Conservation (phyloP, 257 asterid species). For the Capsicum chinense region DNA sequence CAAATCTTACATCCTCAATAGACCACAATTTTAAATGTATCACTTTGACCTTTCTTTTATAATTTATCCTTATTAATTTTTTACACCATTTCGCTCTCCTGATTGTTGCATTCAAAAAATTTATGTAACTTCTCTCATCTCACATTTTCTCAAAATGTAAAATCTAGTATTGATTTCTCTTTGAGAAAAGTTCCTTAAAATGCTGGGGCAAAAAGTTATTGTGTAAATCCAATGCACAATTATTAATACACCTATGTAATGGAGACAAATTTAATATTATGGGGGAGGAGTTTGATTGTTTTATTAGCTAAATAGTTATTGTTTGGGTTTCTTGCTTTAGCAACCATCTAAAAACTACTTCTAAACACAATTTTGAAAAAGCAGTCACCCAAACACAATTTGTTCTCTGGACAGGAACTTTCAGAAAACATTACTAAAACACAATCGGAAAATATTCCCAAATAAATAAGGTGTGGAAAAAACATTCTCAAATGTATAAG, state of each 20-base stretch:
- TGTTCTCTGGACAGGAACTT: slow-evolving; percentile 9
- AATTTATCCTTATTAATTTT: background rate
- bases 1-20: background rate
- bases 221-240: background rate
- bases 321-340: background rate
- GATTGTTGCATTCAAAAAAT: background rate
- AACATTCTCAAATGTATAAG: background rate
- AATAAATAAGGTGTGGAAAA: background rate
- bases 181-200: background rate
- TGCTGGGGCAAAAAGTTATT: background rate
- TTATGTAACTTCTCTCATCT: background rate
- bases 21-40: slow-evolving; percentile 9
- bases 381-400: background rate
- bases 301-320: background rate
- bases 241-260: background rate
- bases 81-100: background rate
- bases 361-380: slow-evolving; percentile 6
- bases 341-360: background rate
- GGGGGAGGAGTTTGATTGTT: background rate
- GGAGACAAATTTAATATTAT: background rate
- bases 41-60: background rate
- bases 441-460: background rate
- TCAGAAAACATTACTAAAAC: background rate
- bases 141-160: background rate
- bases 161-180: background rate